Conservation (phyloP, 169 alveolate species). For the Blepharisma undulans region DNA sequence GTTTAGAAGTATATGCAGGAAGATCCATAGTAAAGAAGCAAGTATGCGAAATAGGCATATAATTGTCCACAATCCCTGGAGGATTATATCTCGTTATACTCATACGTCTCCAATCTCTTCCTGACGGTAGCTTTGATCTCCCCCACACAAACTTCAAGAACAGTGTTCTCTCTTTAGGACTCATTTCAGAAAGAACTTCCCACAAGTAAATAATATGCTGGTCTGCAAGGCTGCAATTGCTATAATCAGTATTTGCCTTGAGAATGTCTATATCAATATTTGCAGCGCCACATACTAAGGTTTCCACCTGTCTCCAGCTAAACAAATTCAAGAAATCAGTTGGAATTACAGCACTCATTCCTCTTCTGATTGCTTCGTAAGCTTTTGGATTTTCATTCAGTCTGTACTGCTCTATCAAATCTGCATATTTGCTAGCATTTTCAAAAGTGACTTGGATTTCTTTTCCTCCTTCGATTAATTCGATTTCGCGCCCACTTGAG, state of each 20-base stretch:
- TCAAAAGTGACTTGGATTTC: neutral
- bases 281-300: conserved; percentile 87
- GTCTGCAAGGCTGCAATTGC: conserved; percentile 62
- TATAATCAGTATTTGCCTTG: conserved; percentile 83
- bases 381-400: neutral
- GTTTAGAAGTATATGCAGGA: conserved; percentile 86
- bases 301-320: conserved; percentile 68
- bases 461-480: conserved; percentile 31
- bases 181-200: conserved; percentile 82
- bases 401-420: neutral
- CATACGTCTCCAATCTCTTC: conserved; percentile 28
- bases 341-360: conserved; percentile 68
- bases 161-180: conserved; percentile 79
- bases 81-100: neutral
- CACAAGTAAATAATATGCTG: conserved; percentile 68
- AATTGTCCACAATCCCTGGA: conserved; percentile 39
- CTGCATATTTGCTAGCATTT: conserved; percentile 13
- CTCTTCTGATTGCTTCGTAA: conserved; percentile 47
- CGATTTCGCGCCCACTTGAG: neutral
- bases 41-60: conserved; percentile 90
- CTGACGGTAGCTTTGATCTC: conserved; percentile 87
- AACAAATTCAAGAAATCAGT: conserved; percentile 56
- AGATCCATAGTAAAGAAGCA: conserved; percentile 91
- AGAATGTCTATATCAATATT: conserved; percentile 80
- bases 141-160: conserved; percentile 92